Evolutionary conservation across 2,329 filamentous ascomycete genomes (phyloP).

Genomic region (Fusarium verrucosum): DNA sequence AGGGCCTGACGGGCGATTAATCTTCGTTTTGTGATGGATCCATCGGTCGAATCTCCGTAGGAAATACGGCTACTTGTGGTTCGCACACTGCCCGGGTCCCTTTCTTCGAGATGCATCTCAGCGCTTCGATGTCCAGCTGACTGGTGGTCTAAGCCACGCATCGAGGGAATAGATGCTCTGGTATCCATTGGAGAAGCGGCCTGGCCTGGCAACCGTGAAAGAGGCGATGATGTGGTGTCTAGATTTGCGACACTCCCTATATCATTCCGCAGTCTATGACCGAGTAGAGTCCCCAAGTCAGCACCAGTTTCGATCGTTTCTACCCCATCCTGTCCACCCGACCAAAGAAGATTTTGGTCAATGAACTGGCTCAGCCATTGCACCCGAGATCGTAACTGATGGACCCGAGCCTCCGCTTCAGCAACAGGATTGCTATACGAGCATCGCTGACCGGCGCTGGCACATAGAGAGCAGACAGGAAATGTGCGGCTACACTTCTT

Average conservation of each 20-base stretch:
- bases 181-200: constrained; percentile 31
- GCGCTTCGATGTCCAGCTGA: constrained; percentile 14
- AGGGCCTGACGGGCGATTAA: constrained; percentile 33
- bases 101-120: constrained; percentile 29
- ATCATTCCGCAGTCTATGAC: constrained; percentile 1
- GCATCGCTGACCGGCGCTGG: constrained; percentile 52
- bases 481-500: constrained; percentile 57
- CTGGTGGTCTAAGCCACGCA: constrained; percentile 17
- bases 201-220: constrained; percentile 17
- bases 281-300: constrained; percentile 39
- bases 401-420: constrained; percentile 47
- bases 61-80: constrained; percentile 37
- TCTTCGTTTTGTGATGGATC: constrained; percentile 23
- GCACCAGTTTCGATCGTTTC: constrained; percentile 51
- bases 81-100: constrained; percentile 34
- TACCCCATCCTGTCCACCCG: constrained; percentile 40
- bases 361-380: constrained; percentile 53
- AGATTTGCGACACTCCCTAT: not conserved
- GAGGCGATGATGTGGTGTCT: constrained; percentile 21
- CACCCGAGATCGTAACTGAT: constrained; percentile 53
- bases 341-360: constrained; percentile 46
- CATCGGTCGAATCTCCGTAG: constrained; percentile 36
- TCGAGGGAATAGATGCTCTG: not conserved
- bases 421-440: constrained; percentile 47
- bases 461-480: constrained; percentile 53